These are phyloP conservation scores for Penicillium daleae DNA, from an alignment of 495 filamentous ascomycete genomes.

Conservation along the genomic window DNA sequence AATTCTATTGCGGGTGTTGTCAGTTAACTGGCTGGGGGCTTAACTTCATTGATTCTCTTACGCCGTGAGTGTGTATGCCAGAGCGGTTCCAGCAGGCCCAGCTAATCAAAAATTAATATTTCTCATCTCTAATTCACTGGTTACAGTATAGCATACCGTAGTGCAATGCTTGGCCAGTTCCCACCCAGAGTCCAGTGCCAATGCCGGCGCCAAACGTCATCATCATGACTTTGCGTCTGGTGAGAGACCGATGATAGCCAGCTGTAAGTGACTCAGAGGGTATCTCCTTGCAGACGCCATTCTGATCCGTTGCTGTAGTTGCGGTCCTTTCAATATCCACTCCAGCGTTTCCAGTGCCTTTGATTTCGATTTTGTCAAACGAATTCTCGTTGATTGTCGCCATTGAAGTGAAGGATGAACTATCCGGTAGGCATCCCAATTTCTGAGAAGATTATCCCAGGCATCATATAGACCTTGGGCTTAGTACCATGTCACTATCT, in stretches of 20 bases:
- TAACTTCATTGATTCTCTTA: constrained; percentile 14
- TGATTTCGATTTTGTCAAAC: constrained; percentile 9
- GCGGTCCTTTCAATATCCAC: constrained; percentile 24
- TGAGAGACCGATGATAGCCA: constrained; percentile 36
- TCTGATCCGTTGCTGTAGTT: constrained; percentile 19
- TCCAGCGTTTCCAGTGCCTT: constrained; percentile 3
- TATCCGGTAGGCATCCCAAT: background rate
- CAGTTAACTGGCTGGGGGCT: background rate
- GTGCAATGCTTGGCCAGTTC: constrained; percentile 31
- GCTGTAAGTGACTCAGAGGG: constrained; percentile 16
- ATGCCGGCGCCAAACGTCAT: constrained; percentile 40
- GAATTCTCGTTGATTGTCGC: constrained; percentile 5
- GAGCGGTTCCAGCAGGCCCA: constrained; percentile 32
- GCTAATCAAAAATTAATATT: constrained; percentile 18
- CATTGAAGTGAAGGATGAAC: constrained; percentile 1
- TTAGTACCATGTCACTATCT: background rate
- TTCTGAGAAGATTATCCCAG: background rate
- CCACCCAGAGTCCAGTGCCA: constrained; percentile 33
- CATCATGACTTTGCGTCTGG: constrained; percentile 38
- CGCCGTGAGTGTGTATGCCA: constrained; percentile 36
- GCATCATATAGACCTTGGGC: background rate
- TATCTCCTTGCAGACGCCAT: constrained; percentile 21
- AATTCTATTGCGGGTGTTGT: constrained; percentile 19
- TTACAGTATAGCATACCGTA: constrained; percentile 24
- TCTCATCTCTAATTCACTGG: background rate